Base-by-base conservation (phyloP, 2,329 filamentous ascomycete genomes). In the Colletotrichum sansevieriae region DNA sequence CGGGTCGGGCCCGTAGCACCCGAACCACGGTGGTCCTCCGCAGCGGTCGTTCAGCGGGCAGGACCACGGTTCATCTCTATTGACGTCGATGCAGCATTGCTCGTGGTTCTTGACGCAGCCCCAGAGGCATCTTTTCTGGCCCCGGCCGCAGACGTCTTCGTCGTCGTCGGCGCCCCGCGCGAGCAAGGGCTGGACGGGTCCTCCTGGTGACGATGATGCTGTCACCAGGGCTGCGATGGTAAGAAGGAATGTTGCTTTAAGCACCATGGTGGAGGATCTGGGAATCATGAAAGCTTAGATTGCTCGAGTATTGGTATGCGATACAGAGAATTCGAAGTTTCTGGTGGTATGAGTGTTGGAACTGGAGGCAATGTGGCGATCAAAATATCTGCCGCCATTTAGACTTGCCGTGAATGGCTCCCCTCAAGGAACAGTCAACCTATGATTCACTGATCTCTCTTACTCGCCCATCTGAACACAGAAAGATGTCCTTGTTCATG, bases 71-170 rank as follows among this genome's bases (percentile, higher is more conserved):
- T 52, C 35, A 22, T 41, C 37, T 13, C 13, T 25, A 12, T 20
- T 22, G 49, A 22, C 22, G 15, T 29, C 35, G 37, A 20, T 13
- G 59, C 59, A 62, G 29, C 59, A 62, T 12, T 13, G 37, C 11
- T 25, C 20, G 9, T 52, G 10, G 22, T n/a, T 18, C 22, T 47
- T 10, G 35, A 62, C 43, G 59, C 59, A 62, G 25, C 59, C 59
- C 2, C 37, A 43, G 20, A 43, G 18, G 59, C 59, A 62, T 10
- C 20, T 22, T 1, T 29, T 35, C 13, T 51, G 39, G 11, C 18
- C 18, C 3, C 13, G n/a, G 20, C n/a, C 29, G 20, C 58, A 61
- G 35, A 13, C 20, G 13, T 44, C 22, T 29, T 25, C 43, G 44
- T 37, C 43, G 43, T 54, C 25, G 29, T 12, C 25, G n/a, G 25